Conservation (phyloP, 2,329 filamentous ascomycete genomes). For the Colletotrichum aenigma region DNA sequence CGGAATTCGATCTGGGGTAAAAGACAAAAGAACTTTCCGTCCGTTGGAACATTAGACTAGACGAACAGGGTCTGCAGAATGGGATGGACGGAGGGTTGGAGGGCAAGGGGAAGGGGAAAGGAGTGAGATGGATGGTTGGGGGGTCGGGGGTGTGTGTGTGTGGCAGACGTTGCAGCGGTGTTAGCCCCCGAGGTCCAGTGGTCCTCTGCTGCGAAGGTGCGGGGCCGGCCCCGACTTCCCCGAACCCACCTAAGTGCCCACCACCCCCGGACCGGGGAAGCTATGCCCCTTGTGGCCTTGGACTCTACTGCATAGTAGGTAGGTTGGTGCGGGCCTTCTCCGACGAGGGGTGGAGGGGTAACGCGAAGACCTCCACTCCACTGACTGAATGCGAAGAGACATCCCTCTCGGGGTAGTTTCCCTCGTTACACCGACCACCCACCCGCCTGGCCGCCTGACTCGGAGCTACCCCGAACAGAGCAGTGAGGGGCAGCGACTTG, state of each 20-base stretch:
- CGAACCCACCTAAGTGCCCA: not conserved
- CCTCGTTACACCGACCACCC: not conserved
- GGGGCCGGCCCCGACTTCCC: constrained; percentile 16
- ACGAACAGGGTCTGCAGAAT: not conserved
- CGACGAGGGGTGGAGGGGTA: not conserved
- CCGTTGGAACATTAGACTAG: not conserved
- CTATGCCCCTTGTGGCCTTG: not conserved
- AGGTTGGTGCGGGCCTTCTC: not conserved
- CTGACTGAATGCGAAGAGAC: too few relatives aligned
- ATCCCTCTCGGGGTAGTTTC: not conserved
- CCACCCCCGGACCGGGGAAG: not conserved
- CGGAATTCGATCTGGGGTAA: constrained; percentile 10
- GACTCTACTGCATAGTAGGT: not conserved
- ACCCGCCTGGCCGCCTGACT: constrained; percentile 1
- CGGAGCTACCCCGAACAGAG: constrained; percentile 16
- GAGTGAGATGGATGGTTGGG: not conserved
- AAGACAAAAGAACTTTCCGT: not conserved
- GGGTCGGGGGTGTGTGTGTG: not conserved
- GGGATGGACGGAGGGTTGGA: not conserved
- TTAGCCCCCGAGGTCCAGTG: not conserved
- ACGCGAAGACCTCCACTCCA: not conserved
- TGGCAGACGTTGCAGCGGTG: not conserved
- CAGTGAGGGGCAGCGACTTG: not conserved
- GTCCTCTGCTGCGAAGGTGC: not conserved
- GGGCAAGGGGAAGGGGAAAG: not conserved